These are phyloP conservation scores for Saccharomyces jurei DNA, from an alignment of 805 yeast species.

Conservation along the genomic window DNA sequence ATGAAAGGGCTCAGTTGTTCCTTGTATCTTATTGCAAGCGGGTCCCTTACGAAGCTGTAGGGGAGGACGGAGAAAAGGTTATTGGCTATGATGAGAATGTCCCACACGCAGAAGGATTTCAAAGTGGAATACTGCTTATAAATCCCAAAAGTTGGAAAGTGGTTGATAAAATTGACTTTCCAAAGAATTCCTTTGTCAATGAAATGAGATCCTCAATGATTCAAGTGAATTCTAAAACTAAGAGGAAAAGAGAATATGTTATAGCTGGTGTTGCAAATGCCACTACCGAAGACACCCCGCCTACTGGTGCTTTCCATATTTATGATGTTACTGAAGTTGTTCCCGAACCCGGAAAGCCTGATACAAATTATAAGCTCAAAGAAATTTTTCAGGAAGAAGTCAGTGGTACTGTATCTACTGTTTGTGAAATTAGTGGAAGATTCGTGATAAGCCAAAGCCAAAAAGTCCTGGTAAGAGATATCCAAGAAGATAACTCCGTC, in stretches of 20 bases:
- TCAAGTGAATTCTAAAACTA: slow-evolving; percentile 33
- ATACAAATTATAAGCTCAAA: slow-evolving; percentile 70
- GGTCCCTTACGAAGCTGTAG: slow-evolving; percentile 55
- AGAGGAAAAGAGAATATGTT: slow-evolving; percentile 52
- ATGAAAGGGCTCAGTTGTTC: slow-evolving; percentile 54
- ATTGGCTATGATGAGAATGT: slow-evolving; percentile 43
- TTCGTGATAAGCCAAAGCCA: slow-evolving; percentile 83
- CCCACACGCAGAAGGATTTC: slow-evolving; percentile 49
- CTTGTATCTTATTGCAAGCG: slow-evolving; percentile 53
- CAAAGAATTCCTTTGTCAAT: slow-evolving; percentile 52
- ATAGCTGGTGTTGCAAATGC: slow-evolving; percentile 72
- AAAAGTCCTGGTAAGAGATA: slow-evolving; percentile 63
- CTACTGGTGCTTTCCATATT: slow-evolving; percentile 70
- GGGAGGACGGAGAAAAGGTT: slow-evolving; percentile 58
- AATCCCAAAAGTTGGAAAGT: slow-evolving; percentile 72
- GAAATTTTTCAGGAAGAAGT: slow-evolving; percentile 63
- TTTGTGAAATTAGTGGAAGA: slow-evolving; percentile 76
- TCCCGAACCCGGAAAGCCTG: slow-evolving; percentile 84
- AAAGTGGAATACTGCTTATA: slow-evolving; percentile 54
- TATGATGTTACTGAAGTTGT: slow-evolving; percentile 73
- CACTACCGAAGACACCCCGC: slow-evolving; percentile 71
- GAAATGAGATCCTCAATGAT: slow-evolving; percentile 31
- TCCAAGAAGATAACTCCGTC: slow-evolving; percentile 76
- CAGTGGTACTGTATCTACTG: slow-evolving; percentile 74
- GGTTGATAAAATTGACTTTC: slow-evolving; percentile 60